Conservation (phyloP, 2,329 filamentous ascomycete genomes). For the Alternaria postmessia region DNA sequence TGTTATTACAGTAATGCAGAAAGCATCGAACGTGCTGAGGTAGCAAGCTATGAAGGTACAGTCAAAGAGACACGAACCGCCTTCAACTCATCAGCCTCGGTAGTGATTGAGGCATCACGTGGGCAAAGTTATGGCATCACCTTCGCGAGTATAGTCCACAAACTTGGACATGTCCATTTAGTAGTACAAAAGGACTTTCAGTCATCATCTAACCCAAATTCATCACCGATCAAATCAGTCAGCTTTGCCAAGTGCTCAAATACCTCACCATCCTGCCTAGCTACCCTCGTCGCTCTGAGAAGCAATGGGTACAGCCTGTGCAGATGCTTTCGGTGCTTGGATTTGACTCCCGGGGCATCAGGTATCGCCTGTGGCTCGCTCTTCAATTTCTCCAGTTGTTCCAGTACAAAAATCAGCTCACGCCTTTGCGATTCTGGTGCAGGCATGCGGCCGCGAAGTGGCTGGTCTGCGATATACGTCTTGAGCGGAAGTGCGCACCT, state of each 20-base stretch:
- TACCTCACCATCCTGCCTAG: constrained; percentile 69
- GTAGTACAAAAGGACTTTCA: background rate
- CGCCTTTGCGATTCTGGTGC: constrained; percentile 82
- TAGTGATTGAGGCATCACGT: background rate
- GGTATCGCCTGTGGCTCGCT: constrained; percentile 77
- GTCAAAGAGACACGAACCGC: background rate
- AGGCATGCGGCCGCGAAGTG: constrained; percentile 85
- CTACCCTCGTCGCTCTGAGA: constrained; percentile 68
- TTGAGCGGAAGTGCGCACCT: constrained; percentile 82
- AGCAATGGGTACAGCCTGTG: constrained; percentile 82
- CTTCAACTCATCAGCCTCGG: background rate
- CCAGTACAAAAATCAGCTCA: constrained; percentile 78
- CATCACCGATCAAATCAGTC: constrained; percentile 52
- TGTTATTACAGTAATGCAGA: background rate
- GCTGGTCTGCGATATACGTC: constrained; percentile 88
- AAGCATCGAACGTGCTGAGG: background rate
- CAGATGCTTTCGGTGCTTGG: constrained; percentile 71
- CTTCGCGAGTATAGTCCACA: background rate
- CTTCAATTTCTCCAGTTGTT: constrained; percentile 69
- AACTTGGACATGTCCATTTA: background rate
- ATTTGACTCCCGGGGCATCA: constrained; percentile 43
- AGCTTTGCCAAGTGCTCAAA: constrained; percentile 53
- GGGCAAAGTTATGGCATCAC: background rate
- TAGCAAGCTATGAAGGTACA: background rate
- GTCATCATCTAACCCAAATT: constrained; percentile 45